Percentiles rank a stretch among this genome's conserved stretches.
Evolutionary conservation across 148 eudicot species (phyloP).

Genomic region (Rhododendron henanense): DNA sequence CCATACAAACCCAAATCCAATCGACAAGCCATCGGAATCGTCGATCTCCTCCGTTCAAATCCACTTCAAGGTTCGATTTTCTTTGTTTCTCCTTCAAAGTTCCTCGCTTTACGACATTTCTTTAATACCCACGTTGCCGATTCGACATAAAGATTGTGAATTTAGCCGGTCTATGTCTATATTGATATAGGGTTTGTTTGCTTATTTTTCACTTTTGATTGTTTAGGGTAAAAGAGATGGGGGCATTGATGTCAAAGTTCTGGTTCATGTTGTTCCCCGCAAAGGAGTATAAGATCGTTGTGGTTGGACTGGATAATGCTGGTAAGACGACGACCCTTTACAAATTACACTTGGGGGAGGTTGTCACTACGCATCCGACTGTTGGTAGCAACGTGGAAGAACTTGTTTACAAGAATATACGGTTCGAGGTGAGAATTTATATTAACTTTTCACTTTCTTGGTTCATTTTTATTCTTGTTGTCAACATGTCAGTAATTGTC

Average conservation of each 20-base stretch:
- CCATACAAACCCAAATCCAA: background rate
- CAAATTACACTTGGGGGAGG: constrained; percentile 91
- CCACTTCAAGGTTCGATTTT: constrained; percentile 11
- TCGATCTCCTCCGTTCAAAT: background rate
- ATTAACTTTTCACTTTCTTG: background rate
- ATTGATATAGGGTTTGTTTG: background rate
- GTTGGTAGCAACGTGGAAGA: constrained; percentile 99
- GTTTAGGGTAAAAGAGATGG: constrained; percentile 39
- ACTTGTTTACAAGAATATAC: constrained; percentile 90
- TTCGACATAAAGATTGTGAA: background rate
- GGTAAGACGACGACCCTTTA: constrained; percentile 98
- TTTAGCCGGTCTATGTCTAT: background rate
- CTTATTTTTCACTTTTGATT: constrained; percentile 5
- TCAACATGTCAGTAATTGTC: background rate
- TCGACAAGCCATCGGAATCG: background rate
- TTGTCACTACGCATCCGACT: constrained; percentile 95
- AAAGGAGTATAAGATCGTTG: constrained; percentile 91
- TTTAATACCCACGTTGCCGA: background rate
- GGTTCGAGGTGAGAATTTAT: constrained; percentile 62
- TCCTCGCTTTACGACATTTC: background rate
- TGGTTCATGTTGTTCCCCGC: constrained; percentile 99
- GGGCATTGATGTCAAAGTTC: constrained; percentile 75
- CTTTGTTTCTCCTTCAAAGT: background rate
- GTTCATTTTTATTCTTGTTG: background rate
- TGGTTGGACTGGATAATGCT: constrained; percentile 95